Percentiles rank a stretch among this genome's conserved stretches.
phyloP scores from a whole-genome alignment of 768 basidiomycete genomes.

The Termitomyces sp. region DNA sequence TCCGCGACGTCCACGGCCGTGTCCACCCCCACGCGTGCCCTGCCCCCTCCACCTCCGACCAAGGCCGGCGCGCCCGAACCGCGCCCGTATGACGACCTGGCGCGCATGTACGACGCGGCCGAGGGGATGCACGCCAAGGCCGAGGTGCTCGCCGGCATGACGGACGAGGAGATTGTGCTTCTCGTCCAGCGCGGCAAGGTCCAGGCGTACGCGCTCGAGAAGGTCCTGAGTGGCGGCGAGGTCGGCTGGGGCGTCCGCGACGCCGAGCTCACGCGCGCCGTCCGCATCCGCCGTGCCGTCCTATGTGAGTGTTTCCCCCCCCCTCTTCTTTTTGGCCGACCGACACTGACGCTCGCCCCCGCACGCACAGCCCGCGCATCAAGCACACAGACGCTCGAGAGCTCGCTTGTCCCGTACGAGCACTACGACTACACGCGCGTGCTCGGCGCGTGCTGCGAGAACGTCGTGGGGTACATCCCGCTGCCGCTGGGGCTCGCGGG shows the following conservation, averaged over 20 bases:
- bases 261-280: conserved; percentile 74
- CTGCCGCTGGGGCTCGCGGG: conserved; percentile 95
- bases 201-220: conserved; percentile 92
- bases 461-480: conserved; percentile 96
- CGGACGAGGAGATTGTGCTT: conserved; percentile 88
- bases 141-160: conserved; percentile 52
- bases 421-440: conserved; percentile 93
- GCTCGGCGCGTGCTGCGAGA: conserved; percentile 96
- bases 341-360: background rate
- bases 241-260: conserved; percentile 25
- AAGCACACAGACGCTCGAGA: conserved; percentile 75
- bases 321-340: background rate
- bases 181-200: conserved; percentile 90
- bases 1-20: too few species aligned
- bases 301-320: conserved; percentile 60
- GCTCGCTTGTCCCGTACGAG: conserved; percentile 73
- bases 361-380: conserved; percentile 74
- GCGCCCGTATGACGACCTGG: conserved; percentile 56
- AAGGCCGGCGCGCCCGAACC: too few species aligned
- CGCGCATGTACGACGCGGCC: conserved; percentile 73
- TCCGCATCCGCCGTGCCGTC: conserved; percentile 77
- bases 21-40: too few species aligned
- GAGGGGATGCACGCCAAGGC: conserved; percentile 43
- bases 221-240: conserved; percentile 68
- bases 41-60: too few species aligned